Conservation (phyloP, 2,329 filamentous ascomycete genomes). For the Berkeleyomyces rouxiae region DNA sequence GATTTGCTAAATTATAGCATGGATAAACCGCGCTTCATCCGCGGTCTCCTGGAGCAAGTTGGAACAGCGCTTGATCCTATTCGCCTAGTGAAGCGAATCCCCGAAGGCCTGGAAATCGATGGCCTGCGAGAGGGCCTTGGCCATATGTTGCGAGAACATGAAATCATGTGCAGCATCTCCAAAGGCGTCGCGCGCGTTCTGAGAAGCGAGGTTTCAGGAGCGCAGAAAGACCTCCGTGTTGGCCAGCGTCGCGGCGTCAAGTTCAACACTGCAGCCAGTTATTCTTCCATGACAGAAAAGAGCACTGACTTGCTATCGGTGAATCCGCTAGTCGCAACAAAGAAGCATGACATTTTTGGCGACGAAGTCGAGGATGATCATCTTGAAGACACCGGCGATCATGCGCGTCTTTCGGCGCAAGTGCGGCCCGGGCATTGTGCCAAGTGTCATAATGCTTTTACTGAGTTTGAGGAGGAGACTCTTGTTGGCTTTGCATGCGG, state of each 20-base stretch:
- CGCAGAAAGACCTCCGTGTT: slow-evolving; percentile 62
- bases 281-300: slow-evolving; percentile 22
- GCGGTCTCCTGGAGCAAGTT: slow-evolving; percentile 78
- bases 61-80: slow-evolving; percentile 90
- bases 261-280: slow-evolving; percentile 52
- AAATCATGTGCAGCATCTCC: slow-evolving; percentile 85
- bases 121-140: slow-evolving; percentile 76
- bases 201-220: slow-evolving; percentile 68
- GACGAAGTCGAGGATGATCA: slow-evolving; percentile 16
- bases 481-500: slow-evolving; percentile 69
- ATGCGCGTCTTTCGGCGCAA: slow-evolving; percentile 19
- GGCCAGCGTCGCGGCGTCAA: slow-evolving; percentile 77
- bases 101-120: slow-evolving; percentile 81
- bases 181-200: slow-evolving; percentile 77
- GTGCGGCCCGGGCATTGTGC: slow-evolving; percentile 41
- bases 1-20: slow-evolving; percentile 90
- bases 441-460: slow-evolving; percentile 38
- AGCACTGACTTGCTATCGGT: slow-evolving; percentile 17
- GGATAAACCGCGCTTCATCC: slow-evolving; percentile 93
- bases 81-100: slow-evolving; percentile 74
- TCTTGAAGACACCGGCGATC: slow-evolving; percentile 16
- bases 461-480: slow-evolving; percentile 49
- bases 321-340: background rate
- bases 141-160: slow-evolving; percentile 87
- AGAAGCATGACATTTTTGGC: slow-evolving; percentile 15